Conservation (phyloP, 129 eudicot genomes). For the Flaveria linearis region DNA sequence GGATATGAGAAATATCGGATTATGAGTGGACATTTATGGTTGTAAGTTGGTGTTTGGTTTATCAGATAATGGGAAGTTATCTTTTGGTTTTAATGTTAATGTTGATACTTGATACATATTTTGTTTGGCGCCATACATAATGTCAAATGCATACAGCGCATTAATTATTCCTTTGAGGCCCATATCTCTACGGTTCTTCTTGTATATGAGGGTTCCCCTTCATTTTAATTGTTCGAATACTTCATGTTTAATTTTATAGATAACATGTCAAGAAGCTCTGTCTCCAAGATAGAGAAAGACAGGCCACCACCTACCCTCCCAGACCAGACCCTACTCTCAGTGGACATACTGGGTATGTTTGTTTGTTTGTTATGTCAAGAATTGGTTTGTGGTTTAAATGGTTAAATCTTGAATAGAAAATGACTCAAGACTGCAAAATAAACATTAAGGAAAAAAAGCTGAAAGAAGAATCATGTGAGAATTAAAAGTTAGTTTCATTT, state of each 20-base stretch:
- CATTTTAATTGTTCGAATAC: too few species aligned
- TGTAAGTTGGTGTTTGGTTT: constrained; percentile 41
- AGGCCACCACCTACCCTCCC: too few species aligned
- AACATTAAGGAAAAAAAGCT: constrained; percentile 28
- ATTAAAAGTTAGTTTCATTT: constrained; percentile 21
- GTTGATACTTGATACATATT: constrained; percentile 15
- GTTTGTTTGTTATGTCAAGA: too few species aligned
- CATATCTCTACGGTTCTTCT: too few species aligned
- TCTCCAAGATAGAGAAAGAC: too few species aligned
- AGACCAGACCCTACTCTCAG: too few species aligned
- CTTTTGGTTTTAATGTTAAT: constrained; percentile 17
- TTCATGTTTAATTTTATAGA: too few species aligned
- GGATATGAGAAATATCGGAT: constrained; percentile 25
- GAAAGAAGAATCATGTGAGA: constrained; percentile 43
- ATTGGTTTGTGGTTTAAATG: constrained; percentile 24
- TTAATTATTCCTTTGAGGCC: too few species aligned
- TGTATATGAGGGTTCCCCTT: too few species aligned
- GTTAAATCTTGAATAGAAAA: constrained; percentile 31
- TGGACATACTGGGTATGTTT: too few species aligned
- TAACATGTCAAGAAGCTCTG: constrained; percentile 16
- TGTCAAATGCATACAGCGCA: too few species aligned
- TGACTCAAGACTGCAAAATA: constrained; percentile 34
- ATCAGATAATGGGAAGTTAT: constrained; percentile 22
- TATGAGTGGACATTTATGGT: constrained; percentile 37
- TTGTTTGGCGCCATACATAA: constrained; percentile 23